A percentile compares a stretch with the other conserved stretches of the same genome.
Conservation (phyloP, 2,329 filamentous ascomycete genomes). For the Aspergillus sp. region DNA sequence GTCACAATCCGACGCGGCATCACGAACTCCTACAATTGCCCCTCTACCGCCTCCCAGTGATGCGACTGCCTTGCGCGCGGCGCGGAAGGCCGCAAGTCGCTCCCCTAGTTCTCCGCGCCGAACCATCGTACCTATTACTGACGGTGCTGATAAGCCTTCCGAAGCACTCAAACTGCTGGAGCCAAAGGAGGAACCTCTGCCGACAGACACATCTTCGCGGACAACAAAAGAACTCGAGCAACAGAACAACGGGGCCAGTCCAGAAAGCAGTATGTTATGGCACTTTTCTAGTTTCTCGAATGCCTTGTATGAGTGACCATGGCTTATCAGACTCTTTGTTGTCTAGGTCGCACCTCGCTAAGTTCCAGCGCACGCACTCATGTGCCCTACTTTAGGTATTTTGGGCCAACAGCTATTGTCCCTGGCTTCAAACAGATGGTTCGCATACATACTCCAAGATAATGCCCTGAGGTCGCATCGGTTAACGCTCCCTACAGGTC, state of each 20-base stretch:
- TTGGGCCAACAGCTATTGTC: constrained; percentile 87
- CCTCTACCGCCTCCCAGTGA: constrained; percentile 23
- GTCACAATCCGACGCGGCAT: constrained; percentile 33
- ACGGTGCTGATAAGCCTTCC: constrained; percentile 18
- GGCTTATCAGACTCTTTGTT: constrained; percentile 8
- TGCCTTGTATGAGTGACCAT: not conserved
- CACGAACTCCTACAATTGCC: constrained; percentile 25
- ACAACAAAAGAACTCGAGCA: constrained; percentile 30
- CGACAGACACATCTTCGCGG: constrained; percentile 21
- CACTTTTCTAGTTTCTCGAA: not conserved
- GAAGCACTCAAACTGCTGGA: constrained; percentile 19
- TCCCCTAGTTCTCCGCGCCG: constrained; percentile 29
- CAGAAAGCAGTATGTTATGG: constrained; percentile 39
- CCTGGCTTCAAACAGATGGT: constrained; percentile 94
- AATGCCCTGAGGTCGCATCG: not conserved
- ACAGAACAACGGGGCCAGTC: constrained; percentile 32
- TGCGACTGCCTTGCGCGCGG: constrained; percentile 14
- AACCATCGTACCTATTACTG: constrained; percentile 8
- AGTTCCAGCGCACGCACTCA: constrained; percentile 42
- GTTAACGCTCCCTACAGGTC: constrained; percentile 56
- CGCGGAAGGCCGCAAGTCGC: constrained; percentile 28
- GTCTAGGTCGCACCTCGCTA: constrained; percentile 39
- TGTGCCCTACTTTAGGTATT: constrained; percentile 88
- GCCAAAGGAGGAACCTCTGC: constrained; percentile 19
- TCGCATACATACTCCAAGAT: not conserved